Evolutionary conservation across 2,329 filamentous ascomycete species (phyloP), one percentile per base, ranked within the genome.

Genomic region (Venturia oleaginea): DNA sequence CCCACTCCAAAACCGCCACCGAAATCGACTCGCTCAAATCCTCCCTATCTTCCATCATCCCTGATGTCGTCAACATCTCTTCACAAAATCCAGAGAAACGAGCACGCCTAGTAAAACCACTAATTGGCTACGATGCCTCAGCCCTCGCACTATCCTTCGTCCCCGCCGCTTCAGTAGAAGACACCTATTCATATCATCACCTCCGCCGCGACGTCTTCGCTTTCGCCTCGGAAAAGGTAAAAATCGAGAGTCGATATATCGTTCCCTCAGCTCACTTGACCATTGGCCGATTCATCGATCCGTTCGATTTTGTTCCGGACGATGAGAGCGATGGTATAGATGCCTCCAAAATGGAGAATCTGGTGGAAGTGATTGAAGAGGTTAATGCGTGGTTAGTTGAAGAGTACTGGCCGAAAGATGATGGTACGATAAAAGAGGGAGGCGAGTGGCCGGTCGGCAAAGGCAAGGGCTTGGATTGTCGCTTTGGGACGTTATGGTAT

Each of bases 191-290:
- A 0, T 97, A 97, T 74, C 93, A 97, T 72, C 93, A 97, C 74
- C 84, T 97, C 10, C 86, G 93, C 2, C 83, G 88, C 4, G 91
- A 96, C 72, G 73, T 95, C 15, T 94, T 87, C 73, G 79, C 83
- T 60, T 77, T 85, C 32, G 83, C 85, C 3, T 78, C 80, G 57
- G 78, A 77, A 3, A 81, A 85, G 0, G 79, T 93, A n/a, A 77
- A 82, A 19, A 82, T 96, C 40, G 87, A 82, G 27, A 90, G 89
- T 62, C 82, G 93, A 65, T 97, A 97, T 73, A 86, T 92, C 30
- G 91, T 96, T 2, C 92, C 92, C 1, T 93, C 89, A 59, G 91
- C 91, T 19, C 93, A 97, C 77, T 83, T 97, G 71, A 97, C 93
- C 0, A 83, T 97, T 65, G 92, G 84, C 0, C 82, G 93, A 3